Evolutionary conservation across 768 basidiomycete genomes (phyloP).

Genomic region (Amanita exitialis): DNA sequence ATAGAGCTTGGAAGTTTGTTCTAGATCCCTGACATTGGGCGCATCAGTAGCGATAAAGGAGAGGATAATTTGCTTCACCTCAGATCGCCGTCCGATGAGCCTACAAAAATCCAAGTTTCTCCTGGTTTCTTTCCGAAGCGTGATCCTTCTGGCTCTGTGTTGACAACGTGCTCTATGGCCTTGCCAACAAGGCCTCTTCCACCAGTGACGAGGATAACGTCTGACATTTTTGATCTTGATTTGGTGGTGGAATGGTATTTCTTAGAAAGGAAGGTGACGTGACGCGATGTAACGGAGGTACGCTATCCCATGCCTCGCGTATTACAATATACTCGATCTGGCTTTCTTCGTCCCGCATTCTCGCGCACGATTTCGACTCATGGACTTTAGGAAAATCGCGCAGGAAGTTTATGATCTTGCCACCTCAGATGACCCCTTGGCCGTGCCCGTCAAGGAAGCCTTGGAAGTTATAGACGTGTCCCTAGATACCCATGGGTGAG

Average conservation of each 20-base stretch:
- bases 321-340: neutral
- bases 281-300: neutral
- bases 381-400: constrained; percentile 45
- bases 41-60: constrained; percentile 2
- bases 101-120: constrained; percentile 83
- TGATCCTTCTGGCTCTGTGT: constrained; percentile 69
- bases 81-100: constrained; percentile 75
- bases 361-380: constrained; percentile 8
- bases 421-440: constrained; percentile 41
- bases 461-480: constrained; percentile 72
- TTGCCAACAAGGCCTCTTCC: constrained; percentile 84
- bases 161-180: constrained; percentile 70
- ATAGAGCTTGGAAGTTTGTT: constrained; percentile 62
- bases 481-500: constrained; percentile 76
- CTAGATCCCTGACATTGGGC: constrained; percentile 42
- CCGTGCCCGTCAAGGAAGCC: constrained; percentile 63
- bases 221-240: neutral
- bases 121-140: constrained; percentile 66
- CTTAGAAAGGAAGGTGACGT: neutral
- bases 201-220: constrained; percentile 72
- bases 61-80: constrained; percentile 33
- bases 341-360: neutral
- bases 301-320: no score
- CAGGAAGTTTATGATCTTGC: constrained; percentile 56
- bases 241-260: no score